phyloP scores from a whole-genome alignment of 495 filamentous ascomycete genomes.

The Lasiosphaeria miniovina region DNA sequence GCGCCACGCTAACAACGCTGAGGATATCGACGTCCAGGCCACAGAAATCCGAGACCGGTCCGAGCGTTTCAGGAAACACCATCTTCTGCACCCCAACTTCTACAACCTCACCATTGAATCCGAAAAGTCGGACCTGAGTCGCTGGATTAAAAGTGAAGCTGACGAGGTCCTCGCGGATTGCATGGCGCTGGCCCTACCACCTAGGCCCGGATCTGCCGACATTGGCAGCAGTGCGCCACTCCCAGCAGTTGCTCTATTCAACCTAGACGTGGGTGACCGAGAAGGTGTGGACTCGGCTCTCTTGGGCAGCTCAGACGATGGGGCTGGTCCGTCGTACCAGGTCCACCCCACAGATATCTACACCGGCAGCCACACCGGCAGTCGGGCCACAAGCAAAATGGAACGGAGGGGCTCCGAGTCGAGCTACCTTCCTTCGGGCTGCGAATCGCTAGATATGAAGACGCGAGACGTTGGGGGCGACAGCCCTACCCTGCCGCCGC shows the following conservation, averaged over 20 bases:
- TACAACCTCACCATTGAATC: constrained; percentile 66
- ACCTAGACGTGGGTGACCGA: constrained; percentile 22
- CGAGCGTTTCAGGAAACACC: constrained; percentile 62
- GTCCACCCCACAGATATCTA: neutral
- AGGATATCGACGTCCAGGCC: constrained; percentile 69
- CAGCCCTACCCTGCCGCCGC: constrained; percentile 55
- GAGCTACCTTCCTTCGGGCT: constrained; percentile 36
- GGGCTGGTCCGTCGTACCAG: constrained; percentile 11
- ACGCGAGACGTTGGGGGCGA: constrained; percentile 42
- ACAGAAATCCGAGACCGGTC: constrained; percentile 65
- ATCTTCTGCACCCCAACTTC: constrained; percentile 73
- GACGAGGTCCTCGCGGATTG: constrained; percentile 70
- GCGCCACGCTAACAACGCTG: constrained; percentile 58
- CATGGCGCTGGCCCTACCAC: constrained; percentile 47
- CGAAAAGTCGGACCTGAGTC: constrained; percentile 64
- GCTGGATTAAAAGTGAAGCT: constrained; percentile 70
- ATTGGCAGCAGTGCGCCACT: constrained; percentile 4
- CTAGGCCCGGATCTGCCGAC: constrained; percentile 14
- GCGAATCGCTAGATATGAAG: constrained; percentile 41
- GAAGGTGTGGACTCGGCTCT: constrained; percentile 28
- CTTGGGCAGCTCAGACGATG: constrained; percentile 34
- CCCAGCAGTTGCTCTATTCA: neutral
- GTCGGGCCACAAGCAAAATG: constrained; percentile 33
- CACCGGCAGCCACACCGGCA: constrained; percentile 7
- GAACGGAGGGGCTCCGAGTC: constrained; percentile 38